Base-by-base conservation (phyloP, 73 alveolate genomes). In the Urostyla sp. region DNA sequence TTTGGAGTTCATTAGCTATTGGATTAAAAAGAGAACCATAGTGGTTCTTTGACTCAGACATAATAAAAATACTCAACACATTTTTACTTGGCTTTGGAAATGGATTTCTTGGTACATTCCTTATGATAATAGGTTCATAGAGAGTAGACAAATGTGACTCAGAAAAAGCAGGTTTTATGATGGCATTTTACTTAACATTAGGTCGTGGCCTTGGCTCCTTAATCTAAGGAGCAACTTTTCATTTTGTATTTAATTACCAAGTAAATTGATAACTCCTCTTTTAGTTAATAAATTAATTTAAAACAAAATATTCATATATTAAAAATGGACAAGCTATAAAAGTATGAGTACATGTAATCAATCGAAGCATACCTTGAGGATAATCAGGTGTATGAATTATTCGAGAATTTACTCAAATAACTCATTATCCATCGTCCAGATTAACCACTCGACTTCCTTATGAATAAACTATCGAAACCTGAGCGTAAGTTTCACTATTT, bases 311-410 rank as follows among this genome's bases (percentile, higher is more conserved):
- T 40, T 40, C 52, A 11, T 40, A 40, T 11, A n/a, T n/a, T 57
- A 23, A 75, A 75, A 38, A 75, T 75, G 67, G 67, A 75, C 72
- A 59, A 75, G 79, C 67, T 75, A 16, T 45, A 78, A 61, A 95
- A 94, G 60, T 85, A 81, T 38, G 85, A 92, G 67, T 94, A 87
- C 87, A 90, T 90, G 63, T 73, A 91, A 63, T 75, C 87, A 38
- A 91, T 94, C 52, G 98, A 96, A 60, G 75, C 80, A 52, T 96
- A 91, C 83, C 87, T 96, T 38, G 99, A 96, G 66, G 93, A 90
- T 34, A 89, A 93, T 35, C 77, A 96, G 76, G 96, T 94, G 55
- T 84, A 92, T 58, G 98, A 96, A 53, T 82, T 96, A 56, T 96
- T 96, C 88, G 97, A 94, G 63, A 84, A 81, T 79, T 69, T 96